These are phyloP conservation scores for Vicia sativa DNA, from an alignment of 306 rosid species.

Conservation along the genomic window DNA sequence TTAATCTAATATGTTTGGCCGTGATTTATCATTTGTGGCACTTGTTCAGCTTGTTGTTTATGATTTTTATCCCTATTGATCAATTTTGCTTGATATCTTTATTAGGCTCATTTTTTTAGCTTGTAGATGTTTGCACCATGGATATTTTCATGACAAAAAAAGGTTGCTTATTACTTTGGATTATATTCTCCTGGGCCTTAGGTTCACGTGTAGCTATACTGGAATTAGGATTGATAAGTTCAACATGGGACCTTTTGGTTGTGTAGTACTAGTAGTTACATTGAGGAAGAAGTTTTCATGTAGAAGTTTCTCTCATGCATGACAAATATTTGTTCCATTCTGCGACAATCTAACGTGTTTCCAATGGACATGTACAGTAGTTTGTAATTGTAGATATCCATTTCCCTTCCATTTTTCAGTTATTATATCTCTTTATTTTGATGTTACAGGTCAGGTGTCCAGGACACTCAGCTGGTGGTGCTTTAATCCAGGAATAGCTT, in stretches of 20 bases:
- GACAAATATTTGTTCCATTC: slow-evolving; percentile 27
- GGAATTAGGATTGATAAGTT: slow-evolving; percentile 33
- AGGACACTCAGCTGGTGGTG: slow-evolving; percentile 99
- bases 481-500: slow-evolving; percentile 94
- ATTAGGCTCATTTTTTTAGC: background rate
- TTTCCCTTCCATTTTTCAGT: slow-evolving; percentile 32
- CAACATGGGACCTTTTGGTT: slow-evolving; percentile 15
- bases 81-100: slow-evolving; percentile 7
- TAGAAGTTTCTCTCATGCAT: slow-evolving; percentile 30
- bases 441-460: slow-evolving; percentile 68
- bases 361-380: slow-evolving; percentile 8
- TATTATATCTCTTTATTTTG: slow-evolving; percentile 36
- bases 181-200: slow-evolving; percentile 16
- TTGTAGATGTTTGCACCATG: background rate
- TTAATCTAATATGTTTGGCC: slow-evolving; percentile 12
- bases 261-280: slow-evolving; percentile 12
- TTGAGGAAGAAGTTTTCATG: slow-evolving; percentile 20
- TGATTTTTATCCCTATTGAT: background rate
- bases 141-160: slow-evolving; percentile 13
- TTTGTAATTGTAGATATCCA: slow-evolving; percentile 21
- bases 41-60: slow-evolving; percentile 26
- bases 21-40: slow-evolving; percentile 19
- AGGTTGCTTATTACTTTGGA: slow-evolving; percentile 16
- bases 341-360: slow-evolving; percentile 32
- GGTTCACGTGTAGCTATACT: background rate